A percentile compares a stretch with the other conserved stretches of the same genome.
Evolutionary conservation across 2,329 filamentous ascomycete genomes (phyloP).

Genomic region (Aspergillus felis): DNA sequence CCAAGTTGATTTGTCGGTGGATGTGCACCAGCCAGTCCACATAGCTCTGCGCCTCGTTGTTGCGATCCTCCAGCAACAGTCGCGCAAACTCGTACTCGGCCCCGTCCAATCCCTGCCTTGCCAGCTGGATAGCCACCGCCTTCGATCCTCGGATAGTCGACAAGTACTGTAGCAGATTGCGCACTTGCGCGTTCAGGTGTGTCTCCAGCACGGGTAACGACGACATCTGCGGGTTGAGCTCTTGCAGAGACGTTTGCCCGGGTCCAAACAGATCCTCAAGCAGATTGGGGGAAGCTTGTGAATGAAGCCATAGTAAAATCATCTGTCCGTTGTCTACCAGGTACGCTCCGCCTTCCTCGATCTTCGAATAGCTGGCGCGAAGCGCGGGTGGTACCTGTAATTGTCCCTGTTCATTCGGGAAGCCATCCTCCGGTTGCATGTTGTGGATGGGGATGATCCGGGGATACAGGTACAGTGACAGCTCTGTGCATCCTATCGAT

Average conservation of each 20-base stretch:
- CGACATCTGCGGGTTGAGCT: conserved; percentile 76
- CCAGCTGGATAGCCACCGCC: conserved; percentile 82
- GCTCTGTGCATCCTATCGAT: conserved; percentile 78
- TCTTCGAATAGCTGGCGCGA: conserved; percentile 77
- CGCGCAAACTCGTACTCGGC: conserved; percentile 96
- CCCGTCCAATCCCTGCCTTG: conserved; percentile 86
- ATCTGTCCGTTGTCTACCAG: conserved; percentile 93
- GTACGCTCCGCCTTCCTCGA: conserved; percentile 92
- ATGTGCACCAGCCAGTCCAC: conserved; percentile 98
- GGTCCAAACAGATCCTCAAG: conserved; percentile 86
- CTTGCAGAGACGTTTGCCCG: conserved; percentile 65
- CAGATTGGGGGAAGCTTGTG: conserved; percentile 87
- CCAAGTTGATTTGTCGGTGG: conserved; percentile 87
- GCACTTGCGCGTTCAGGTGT: conserved; percentile 88
- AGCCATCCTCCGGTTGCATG: conserved; percentile 80
- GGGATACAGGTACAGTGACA: conserved; percentile 91
- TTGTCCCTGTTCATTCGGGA: conserved; percentile 87
- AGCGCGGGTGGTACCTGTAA: conserved; percentile 76
- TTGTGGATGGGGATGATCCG: conserved; percentile 91
- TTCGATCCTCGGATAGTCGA: conserved; percentile 78
- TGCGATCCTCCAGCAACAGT: conserved; percentile 86
- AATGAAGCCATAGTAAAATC: conserved; percentile 87
- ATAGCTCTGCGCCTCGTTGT: conserved; percentile 96
- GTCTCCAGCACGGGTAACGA: conserved; percentile 81
- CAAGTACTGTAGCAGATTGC: conserved; percentile 88